Evolutionary conservation across 768 basidiomycete genomes (phyloP).

Genomic region (Mycena haematopus): DNA sequence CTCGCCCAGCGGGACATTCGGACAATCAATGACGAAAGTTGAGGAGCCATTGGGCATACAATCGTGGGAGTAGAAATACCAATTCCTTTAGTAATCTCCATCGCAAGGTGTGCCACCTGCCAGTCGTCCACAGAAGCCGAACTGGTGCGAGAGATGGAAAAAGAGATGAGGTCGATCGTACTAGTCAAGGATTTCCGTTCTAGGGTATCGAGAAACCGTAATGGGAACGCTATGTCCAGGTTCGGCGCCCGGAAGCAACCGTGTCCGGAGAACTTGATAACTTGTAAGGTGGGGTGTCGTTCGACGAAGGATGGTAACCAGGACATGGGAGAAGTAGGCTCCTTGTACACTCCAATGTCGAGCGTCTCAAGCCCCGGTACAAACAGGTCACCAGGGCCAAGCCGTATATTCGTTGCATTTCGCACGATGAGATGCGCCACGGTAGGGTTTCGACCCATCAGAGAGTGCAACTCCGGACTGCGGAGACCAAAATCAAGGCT

Average conservation of each 20-base stretch:
- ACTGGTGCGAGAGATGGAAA: conserved; percentile 8
- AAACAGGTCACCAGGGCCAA: conserved; percentile 2
- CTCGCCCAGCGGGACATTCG: background rate
- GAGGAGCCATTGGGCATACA: background rate
- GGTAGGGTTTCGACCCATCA: conserved; percentile 4
- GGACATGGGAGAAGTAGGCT: background rate
- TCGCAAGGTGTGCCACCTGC: background rate
- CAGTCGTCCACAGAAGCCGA: conserved; percentile 4
- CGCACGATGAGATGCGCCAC: conserved; percentile 4
- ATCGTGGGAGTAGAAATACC: conserved; percentile 1
- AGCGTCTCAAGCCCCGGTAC: conserved; percentile 13
- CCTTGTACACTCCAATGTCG: background rate
- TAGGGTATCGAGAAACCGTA: background rate
- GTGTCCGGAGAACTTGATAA: background rate
- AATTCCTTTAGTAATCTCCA: background rate
- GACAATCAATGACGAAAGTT: background rate
- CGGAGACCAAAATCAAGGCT: background rate
- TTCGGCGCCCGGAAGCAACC: background rate
- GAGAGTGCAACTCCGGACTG: background rate
- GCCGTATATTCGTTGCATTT: background rate
- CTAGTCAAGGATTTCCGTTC: background rate
- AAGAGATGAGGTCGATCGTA: background rate
- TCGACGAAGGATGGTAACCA: conserved; percentile 11
- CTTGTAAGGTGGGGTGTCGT: background rate
- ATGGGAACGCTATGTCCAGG: conserved; percentile 6